These are phyloP conservation scores for Trichomonascaceae sp. DNA, from an alignment of 1,139 yeast species.

Conservation along the genomic window DNA sequence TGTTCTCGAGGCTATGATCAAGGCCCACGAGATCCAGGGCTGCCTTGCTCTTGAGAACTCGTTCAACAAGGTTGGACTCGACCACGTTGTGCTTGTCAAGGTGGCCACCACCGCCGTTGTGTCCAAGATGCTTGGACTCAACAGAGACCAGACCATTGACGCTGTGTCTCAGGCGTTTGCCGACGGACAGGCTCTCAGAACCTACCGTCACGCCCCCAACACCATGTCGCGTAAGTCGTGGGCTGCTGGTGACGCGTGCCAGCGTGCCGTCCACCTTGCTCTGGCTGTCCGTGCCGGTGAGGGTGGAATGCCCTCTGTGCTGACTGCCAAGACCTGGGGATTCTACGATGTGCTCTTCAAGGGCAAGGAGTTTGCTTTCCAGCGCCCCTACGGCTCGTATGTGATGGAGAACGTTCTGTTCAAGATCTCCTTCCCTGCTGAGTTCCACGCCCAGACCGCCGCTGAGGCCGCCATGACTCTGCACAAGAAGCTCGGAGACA, in stretches of 20 bases:
- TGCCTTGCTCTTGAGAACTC: constrained; percentile 44
- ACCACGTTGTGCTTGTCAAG: constrained; percentile 45
- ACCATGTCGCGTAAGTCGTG: constrained; percentile 50
- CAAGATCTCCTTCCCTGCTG: constrained; percentile 53
- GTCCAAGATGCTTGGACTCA: constrained; percentile 38
- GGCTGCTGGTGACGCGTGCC: constrained; percentile 55
- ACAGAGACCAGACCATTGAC: constrained; percentile 38
- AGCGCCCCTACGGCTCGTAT: constrained; percentile 40
- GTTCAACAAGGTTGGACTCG: constrained; percentile 45
- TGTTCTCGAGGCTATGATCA: constrained; percentile 41
- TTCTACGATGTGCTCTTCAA: constrained; percentile 46
- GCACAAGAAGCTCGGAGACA: constrained; percentile 25
- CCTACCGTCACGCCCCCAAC: constrained; percentile 51
- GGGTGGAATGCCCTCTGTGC: constrained; percentile 43
- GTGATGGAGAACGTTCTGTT: constrained; percentile 52
- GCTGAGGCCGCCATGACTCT: constrained; percentile 43
- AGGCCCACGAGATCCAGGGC: constrained; percentile 52
- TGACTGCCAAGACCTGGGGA: constrained; percentile 48
- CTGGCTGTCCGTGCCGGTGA: constrained; percentile 40
- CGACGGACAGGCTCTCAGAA: constrained; percentile 45
- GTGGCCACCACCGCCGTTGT: constrained; percentile 52
- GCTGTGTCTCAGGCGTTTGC: constrained; percentile 48
- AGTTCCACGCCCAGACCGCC: constrained; percentile 55
- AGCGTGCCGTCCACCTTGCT: constrained; percentile 46
- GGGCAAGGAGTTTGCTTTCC: constrained; percentile 40